phyloP scores from a whole-genome alignment of 345 rosid genomes.

The Syzygium grande region DNA sequence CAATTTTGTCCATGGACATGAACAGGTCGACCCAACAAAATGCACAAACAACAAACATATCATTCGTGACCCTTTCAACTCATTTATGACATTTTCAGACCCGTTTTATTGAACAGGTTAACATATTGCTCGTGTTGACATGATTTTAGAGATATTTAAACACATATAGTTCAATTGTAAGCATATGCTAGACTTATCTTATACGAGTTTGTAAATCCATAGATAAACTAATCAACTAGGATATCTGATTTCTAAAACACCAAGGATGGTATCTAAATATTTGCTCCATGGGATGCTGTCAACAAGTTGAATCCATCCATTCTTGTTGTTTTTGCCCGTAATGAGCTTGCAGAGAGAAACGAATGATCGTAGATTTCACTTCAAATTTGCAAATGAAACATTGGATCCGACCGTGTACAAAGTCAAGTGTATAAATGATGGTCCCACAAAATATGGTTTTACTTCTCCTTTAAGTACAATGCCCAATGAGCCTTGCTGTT shows the following conservation, averaged over 20 bases:
- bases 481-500: background rate
- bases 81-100: background rate
- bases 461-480: background rate
- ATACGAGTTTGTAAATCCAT: background rate
- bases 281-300: background rate
- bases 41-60: background rate
- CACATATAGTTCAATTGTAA: background rate
- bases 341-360: background rate
- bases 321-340: background rate
- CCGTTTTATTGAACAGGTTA: background rate
- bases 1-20: background rate
- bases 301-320: background rate
- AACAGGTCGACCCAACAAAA: background rate
- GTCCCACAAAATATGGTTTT: background rate
- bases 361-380: background rate
- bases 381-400: background rate
- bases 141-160: background rate
- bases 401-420: background rate
- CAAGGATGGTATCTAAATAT: background rate
- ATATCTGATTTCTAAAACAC: background rate
- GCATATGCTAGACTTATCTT: background rate
- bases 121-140: background rate
- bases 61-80: background rate
- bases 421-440: accelerated
- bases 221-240: background rate